Conservation (phyloP, 225 moss, liverwort and hornwort species). For the Anthoceros angustus region DNA sequence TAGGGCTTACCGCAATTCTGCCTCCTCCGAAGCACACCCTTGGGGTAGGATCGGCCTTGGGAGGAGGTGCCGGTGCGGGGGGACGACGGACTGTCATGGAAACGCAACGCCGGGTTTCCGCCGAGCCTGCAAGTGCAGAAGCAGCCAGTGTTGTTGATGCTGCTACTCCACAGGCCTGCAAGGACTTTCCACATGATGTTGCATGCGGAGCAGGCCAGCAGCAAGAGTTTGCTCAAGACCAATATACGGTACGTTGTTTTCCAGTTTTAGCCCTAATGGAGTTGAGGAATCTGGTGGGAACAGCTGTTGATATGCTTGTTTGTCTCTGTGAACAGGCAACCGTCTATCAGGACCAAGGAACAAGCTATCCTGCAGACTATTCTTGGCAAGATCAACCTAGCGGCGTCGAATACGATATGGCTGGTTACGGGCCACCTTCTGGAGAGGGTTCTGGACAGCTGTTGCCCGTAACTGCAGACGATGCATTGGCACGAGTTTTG, state of each 20-base stretch:
- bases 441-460: background rate
- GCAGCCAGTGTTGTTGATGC: background rate
- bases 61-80: slow-evolving; percentile 33
- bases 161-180: background rate
- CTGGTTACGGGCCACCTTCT: background rate
- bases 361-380: background rate
- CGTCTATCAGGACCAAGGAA: background rate
- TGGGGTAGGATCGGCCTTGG: slow-evolving; percentile 50
- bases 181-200: background rate
- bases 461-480: slow-evolving; percentile 11
- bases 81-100: slow-evolving; percentile 71
- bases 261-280: background rate
- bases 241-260: background rate
- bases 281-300: background rate
- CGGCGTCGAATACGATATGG: background rate
- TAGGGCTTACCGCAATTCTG: slow-evolving; percentile 41
- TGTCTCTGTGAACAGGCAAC: background rate
- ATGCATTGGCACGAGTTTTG: slow-evolving; percentile 64
- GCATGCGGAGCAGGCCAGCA: background rate
- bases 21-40: slow-evolving; percentile 70
- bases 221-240: background rate
- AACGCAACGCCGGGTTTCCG: slow-evolving; percentile 1
- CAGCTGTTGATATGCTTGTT: background rate
- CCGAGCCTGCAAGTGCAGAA: background rate
- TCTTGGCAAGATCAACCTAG: background rate